Evolutionary conservation across 495 filamentous ascomycete species (phyloP).

Genomic region (Penicillium antarcticum): DNA sequence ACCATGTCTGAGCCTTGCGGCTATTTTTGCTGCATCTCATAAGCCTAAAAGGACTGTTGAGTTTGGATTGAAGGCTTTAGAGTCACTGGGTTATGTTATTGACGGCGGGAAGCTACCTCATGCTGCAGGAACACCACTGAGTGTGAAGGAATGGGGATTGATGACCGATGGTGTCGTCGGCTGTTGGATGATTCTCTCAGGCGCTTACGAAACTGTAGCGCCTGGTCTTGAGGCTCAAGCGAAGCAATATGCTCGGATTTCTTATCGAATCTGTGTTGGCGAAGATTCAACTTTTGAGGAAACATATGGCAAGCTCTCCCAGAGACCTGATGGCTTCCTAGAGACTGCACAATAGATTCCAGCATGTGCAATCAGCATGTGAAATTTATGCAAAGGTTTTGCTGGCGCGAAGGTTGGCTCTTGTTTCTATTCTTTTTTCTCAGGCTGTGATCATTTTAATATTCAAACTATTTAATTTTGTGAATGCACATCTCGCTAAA

Average conservation of each 20-base stretch:
- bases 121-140: slow-evolving; percentile 10
- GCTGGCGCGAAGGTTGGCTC: too few species aligned
- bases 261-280: slow-evolving; percentile 41
- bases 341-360: too few species aligned
- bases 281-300: slow-evolving; percentile 43
- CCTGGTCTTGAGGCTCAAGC: slow-evolving; percentile 24
- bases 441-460: too few species aligned
- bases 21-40: slow-evolving; percentile 1
- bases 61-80: slow-evolving; percentile 26
- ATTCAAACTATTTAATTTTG: too few species aligned
- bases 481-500: too few species aligned
- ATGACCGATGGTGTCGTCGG: slow-evolving; percentile 23
- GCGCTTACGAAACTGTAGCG: slow-evolving; percentile 24
- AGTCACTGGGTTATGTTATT: slow-evolving; percentile 41
- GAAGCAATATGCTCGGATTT: slow-evolving; percentile 29
- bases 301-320: slow-evolving; percentile 16
- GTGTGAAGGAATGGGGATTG: slow-evolving; percentile 43
- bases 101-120: slow-evolving; percentile 23
- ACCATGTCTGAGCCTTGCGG: slow-evolving; percentile 26
- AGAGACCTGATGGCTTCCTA: slow-evolving; percentile 9
- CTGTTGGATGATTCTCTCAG: slow-evolving; percentile 34
- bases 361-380: too few species aligned
- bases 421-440: too few species aligned
- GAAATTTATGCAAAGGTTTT: too few species aligned
- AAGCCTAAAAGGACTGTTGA: slow-evolving; percentile 21